phyloP scores from a whole-genome alignment of 2,329 filamentous ascomycete species.

The Colletotrichum karsti region DNA sequence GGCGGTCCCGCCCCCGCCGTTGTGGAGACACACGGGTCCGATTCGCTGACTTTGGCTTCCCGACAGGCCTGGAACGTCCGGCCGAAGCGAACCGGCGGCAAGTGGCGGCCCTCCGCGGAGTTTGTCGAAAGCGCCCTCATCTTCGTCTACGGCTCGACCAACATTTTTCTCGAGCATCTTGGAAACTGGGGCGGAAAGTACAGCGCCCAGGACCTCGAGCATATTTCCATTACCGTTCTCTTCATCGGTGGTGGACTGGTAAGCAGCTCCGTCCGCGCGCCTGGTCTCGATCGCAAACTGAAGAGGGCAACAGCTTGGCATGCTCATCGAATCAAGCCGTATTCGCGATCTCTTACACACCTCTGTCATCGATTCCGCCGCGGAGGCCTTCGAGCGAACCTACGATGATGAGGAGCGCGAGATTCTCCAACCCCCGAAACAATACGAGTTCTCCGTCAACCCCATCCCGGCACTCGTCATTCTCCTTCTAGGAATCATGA shows the following conservation, averaged over 20 bases:
- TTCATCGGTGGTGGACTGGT: slow-evolving; percentile 93
- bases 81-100: slow-evolving; percentile 63
- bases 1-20: too few species aligned
- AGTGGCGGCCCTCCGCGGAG: slow-evolving; percentile 82
- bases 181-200: slow-evolving; percentile 76
- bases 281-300: slow-evolving; percentile 27
- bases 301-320: slow-evolving; percentile 66
- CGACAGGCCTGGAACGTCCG: slow-evolving; percentile 84
- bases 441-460: slow-evolving; percentile 82
- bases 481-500: slow-evolving; percentile 89
- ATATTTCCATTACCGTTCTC: slow-evolving; percentile 90
- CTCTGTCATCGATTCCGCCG: slow-evolving; percentile 48
- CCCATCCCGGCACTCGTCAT: slow-evolving; percentile 89
- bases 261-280: slow-evolving; percentile 40
- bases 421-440: slow-evolving; percentile 61
- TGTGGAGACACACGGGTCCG: neutral
- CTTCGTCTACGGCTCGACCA: slow-evolving; percentile 87
- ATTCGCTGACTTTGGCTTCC: slow-evolving; percentile 21
- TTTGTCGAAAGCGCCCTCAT: slow-evolving; percentile 92
- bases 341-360: slow-evolving; percentile 75
- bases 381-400: slow-evolving; percentile 38
- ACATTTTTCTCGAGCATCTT: slow-evolving; percentile 93
- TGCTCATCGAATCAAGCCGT: slow-evolving; percentile 81
- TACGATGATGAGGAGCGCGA: slow-evolving; percentile 56
- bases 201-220: slow-evolving; percentile 85